Evolutionary conservation across 495 filamentous ascomycete genomes (phyloP).

Genomic region (Daldinia caldariorum): DNA sequence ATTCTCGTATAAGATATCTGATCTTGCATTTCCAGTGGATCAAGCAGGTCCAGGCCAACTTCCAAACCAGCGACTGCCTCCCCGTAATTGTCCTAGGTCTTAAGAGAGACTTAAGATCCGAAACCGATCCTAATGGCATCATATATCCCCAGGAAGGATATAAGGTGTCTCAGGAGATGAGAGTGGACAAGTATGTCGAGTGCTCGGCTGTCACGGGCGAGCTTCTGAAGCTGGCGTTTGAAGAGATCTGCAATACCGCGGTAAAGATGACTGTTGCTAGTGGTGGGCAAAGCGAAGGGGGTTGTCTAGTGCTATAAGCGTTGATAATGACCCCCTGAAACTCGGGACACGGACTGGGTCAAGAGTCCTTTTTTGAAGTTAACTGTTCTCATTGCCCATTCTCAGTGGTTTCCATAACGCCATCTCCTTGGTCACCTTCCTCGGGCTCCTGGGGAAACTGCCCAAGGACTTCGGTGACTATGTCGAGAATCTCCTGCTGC

Average conservation of each 20-base stretch:
- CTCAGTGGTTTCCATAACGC: conserved; percentile 47
- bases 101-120: conserved; percentile 78
- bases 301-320: conserved; percentile 51
- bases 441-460: conserved; percentile 46
- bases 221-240: conserved; percentile 73
- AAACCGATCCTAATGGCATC: conserved; percentile 69
- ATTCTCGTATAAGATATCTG: conserved; percentile 2
- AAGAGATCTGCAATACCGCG: conserved; percentile 80
- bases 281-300: conserved; percentile 58
- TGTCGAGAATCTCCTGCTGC: conserved; percentile 54
- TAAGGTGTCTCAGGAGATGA: conserved; percentile 79
- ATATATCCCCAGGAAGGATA: conserved; percentile 80
- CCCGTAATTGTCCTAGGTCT: conserved; percentile 83
- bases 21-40: conserved; percentile 67
- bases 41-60: conserved; percentile 69
- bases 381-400: conserved; percentile 35
- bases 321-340: background rate
- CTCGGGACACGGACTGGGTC: background rate
- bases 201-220: conserved; percentile 92
- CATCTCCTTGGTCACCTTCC: conserved; percentile 32
- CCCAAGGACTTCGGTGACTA: conserved; percentile 56
- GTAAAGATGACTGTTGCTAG: conserved; percentile 64
- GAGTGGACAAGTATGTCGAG: conserved; percentile 88
- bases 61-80: conserved; percentile 65
- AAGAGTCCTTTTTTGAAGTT: background rate